Evolutionary conservation across 306 rosid genomes (phyloP).

Genomic region (Gleditsia sinensis): DNA sequence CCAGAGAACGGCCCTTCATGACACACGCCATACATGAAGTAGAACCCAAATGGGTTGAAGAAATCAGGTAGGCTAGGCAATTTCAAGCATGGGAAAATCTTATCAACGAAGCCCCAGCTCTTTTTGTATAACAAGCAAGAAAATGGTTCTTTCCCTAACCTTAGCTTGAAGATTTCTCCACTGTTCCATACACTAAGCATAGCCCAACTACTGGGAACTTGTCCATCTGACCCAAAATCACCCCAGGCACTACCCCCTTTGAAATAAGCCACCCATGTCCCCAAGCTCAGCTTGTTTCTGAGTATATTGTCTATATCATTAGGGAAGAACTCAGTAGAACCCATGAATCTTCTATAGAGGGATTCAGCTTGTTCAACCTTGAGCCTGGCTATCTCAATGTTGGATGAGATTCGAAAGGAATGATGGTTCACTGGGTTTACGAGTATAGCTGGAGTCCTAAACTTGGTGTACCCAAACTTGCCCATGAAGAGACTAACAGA

Average conservation of each 20-base stretch:
- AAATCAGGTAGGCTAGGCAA: slow-evolving; percentile 68
- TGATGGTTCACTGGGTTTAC: slow-evolving; percentile 73
- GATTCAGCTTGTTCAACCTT: slow-evolving; percentile 76
- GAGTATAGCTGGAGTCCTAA: slow-evolving; percentile 71
- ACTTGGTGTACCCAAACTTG: slow-evolving; percentile 61
- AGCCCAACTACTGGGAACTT: slow-evolving; percentile 70
- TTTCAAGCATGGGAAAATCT: slow-evolving; percentile 78
- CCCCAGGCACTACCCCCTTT: slow-evolving; percentile 45
- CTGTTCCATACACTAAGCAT: slow-evolving; percentile 92
- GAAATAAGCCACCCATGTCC: slow-evolving; percentile 85
- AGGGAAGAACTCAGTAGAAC: slow-evolving; percentile 74
- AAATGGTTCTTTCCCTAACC: slow-evolving; percentile 74
- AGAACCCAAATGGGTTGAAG: slow-evolving; percentile 82
- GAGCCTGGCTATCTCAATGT: slow-evolving; percentile 55
- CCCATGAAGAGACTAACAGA: slow-evolving; percentile 67
- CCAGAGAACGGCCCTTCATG: slow-evolving; percentile 75
- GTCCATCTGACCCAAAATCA: slow-evolving; percentile 44
- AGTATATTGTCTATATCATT: slow-evolving; percentile 67
- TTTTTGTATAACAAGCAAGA: slow-evolving; percentile 65
- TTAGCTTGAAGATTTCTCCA: slow-evolving; percentile 68
- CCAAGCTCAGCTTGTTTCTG: slow-evolving; percentile 71
- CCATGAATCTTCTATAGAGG: slow-evolving; percentile 71
- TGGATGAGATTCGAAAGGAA: slow-evolving; percentile 43
- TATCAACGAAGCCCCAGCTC: slow-evolving; percentile 63
- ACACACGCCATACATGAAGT: slow-evolving; percentile 80